Percentiles rank a stretch among this genome's conserved stretches.
These are phyloP conservation scores for Suillus subalutaceus DNA, from an alignment of 768 basidiomycete species.

Conservation along the genomic window DNA sequence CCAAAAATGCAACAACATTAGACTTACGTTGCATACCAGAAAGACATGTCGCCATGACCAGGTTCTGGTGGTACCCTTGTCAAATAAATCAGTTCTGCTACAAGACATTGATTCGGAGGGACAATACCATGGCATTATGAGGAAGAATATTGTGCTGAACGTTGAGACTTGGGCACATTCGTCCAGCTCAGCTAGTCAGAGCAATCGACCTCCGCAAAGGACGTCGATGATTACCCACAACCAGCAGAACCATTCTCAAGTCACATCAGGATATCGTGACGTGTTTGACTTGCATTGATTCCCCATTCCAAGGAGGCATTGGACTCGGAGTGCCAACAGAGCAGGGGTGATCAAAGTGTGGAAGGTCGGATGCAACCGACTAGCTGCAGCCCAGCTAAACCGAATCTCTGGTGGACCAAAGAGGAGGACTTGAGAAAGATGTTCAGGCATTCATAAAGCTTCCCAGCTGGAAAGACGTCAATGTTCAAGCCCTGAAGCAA, in stretches of 20 bases:
- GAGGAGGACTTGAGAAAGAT: slow-evolving; percentile 71
- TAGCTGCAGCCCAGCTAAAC: slow-evolving; percentile 44
- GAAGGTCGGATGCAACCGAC: slow-evolving; percentile 64
- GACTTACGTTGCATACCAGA: slow-evolving; percentile 31
- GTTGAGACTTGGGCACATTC: slow-evolving; percentile 65
- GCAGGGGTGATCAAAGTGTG: slow-evolving; percentile 91
- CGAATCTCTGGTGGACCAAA: slow-evolving; percentile 55
- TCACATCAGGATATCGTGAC: slow-evolving; percentile 92
- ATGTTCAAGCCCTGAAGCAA: slow-evolving; percentile 90
- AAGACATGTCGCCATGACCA: slow-evolving; percentile 34
- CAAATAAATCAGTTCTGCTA: slow-evolving; percentile 9
- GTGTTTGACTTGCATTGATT: slow-evolving; percentile 82
- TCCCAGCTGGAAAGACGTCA: slow-evolving; percentile 98
- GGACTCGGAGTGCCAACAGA: slow-evolving; percentile 92
- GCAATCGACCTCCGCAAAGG: slow-evolving; percentile 71
- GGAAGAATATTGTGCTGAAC: slow-evolving; percentile 38
- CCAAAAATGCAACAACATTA: neutral
- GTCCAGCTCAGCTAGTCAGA: slow-evolving; percentile 46
- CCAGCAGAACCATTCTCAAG: slow-evolving; percentile 82
- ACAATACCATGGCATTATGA: slow-evolving; percentile 38
- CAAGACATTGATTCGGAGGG: neutral
- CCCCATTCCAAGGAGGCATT: slow-evolving; percentile 90
- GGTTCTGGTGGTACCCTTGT: slow-evolving; percentile 28
- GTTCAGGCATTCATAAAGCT: slow-evolving; percentile 87
- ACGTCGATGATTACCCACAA: slow-evolving; percentile 79